Conservation (phyloP, 2,329 filamentous ascomycete species). For the Neonectria coccinea region DNA sequence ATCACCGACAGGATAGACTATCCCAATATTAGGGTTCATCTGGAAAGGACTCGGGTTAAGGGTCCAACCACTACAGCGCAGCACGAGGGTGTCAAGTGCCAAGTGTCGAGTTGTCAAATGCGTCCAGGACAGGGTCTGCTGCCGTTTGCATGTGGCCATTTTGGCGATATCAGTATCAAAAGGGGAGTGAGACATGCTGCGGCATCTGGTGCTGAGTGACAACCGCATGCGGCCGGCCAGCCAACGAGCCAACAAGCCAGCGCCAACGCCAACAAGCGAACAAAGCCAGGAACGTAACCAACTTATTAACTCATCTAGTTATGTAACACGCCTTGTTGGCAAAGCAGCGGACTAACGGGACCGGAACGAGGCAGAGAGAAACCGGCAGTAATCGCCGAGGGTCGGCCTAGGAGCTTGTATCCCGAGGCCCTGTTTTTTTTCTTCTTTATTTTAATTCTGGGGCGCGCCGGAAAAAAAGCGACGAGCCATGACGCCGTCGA, state of each 20-base stretch:
- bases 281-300: slow-evolving; percentile 4
- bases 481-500: slow-evolving; percentile 41
- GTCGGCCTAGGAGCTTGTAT: neutral
- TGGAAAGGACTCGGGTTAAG: neutral
- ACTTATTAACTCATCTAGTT: no score
- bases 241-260: slow-evolving; percentile 11
- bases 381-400: slow-evolving; percentile 7
- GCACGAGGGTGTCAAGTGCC: neutral
- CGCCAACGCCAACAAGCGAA: slow-evolving; percentile 4
- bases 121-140: slow-evolving; percentile 34
- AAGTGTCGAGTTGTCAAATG: no score
- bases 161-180: slow-evolving; percentile 7
- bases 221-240: slow-evolving; percentile 16
- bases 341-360: neutral
- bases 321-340: neutral
- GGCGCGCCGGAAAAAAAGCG: slow-evolving; percentile 28
- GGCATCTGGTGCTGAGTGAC: slow-evolving; percentile 11
- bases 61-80: neutral
- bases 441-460: neutral
- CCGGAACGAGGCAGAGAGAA: neutral
- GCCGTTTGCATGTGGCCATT: slow-evolving; percentile 36
- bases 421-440: neutral
- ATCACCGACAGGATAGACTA: slow-evolving; percentile 4
- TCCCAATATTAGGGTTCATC: slow-evolving; percentile 3
- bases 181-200: slow-evolving; percentile 36